These are phyloP conservation scores for Malus hybrid DNA, from an alignment of 331 rosid genomes.

Conservation along the genomic window DNA sequence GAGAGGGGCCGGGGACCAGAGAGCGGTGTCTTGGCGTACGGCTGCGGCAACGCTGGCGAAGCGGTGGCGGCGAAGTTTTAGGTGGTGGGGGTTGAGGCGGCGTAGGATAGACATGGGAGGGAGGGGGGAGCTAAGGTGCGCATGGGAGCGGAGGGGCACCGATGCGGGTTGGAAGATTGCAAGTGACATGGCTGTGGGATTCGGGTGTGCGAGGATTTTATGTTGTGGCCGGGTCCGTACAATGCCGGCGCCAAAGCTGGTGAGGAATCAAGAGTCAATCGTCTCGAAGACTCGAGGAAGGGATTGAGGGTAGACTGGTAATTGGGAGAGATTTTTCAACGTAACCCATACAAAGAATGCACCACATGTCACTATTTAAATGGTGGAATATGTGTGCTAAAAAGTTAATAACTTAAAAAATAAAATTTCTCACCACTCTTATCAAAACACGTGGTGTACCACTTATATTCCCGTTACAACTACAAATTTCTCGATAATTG, in stretches of 20 bases:
- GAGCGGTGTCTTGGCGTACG: conserved; percentile 66
- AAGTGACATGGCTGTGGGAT: not conserved
- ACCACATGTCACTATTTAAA: too few species aligned
- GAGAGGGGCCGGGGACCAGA: conserved; percentile 85
- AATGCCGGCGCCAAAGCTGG: conserved; percentile 26
- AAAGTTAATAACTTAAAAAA: too few species aligned
- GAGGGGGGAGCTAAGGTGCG: conserved; percentile 41
- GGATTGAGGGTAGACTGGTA: not conserved
- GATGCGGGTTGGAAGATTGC: conserved; percentile 21
- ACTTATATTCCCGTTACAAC: too few species aligned
- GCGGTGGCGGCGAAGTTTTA: conserved; percentile 24
- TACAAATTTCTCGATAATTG: too few species aligned
- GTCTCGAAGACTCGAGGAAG: conserved; percentile 5
- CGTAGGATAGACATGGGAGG: conserved; percentile 79
- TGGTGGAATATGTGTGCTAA: too few species aligned
- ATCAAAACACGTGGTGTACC: too few species aligned
- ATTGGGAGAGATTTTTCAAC: not conserved
- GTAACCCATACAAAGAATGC: too few species aligned
- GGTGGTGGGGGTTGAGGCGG: conserved; percentile 35
- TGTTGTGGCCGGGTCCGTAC: conserved; percentile 1
- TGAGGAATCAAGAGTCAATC: not conserved
- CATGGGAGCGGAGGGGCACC: conserved; percentile 39
- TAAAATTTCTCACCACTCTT: too few species aligned
- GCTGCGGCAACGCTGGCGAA: conserved; percentile 43
- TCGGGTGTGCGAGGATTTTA: not conserved